These are phyloP conservation scores for Saururus chinensis DNA, from an alignment of 164 flowering plant species.

Conservation along the genomic window DNA sequence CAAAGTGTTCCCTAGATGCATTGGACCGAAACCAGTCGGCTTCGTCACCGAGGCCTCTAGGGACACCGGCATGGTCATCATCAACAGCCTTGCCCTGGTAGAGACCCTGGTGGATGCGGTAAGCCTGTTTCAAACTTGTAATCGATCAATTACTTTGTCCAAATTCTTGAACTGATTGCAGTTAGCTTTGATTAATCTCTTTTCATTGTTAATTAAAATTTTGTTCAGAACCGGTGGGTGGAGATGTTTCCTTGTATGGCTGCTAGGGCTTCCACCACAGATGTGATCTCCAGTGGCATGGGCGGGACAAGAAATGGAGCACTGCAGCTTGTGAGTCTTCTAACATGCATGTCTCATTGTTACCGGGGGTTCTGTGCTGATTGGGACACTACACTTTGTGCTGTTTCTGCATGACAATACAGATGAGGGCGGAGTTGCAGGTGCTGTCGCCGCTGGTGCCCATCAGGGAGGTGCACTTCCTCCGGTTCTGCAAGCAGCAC, in stretches of 20 bases:
- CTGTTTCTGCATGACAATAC: slow-evolving; percentile 1
- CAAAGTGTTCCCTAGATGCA: slow-evolving; percentile 50
- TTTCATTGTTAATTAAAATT: not conserved
- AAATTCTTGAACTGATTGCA: too few species aligned
- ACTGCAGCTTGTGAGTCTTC: slow-evolving; percentile 57
- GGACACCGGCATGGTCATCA: slow-evolving; percentile 74
- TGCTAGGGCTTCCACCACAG: slow-evolving; percentile 64
- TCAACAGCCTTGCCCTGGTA: slow-evolving; percentile 83
- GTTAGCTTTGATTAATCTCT: too few species aligned
- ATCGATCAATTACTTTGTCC: not conserved
- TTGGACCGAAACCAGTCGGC: slow-evolving; percentile 72
- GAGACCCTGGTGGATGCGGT: slow-evolving; percentile 92
- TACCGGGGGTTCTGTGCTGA: too few species aligned
- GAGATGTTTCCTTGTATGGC: slow-evolving; percentile 92
- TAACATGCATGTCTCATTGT: too few species aligned
- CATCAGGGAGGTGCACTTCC: slow-evolving; percentile 66
- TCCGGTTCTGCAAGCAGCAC: slow-evolving; percentile 94
- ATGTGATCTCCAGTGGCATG: slow-evolving; percentile 72
- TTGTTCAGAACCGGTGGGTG: slow-evolving; percentile 69
- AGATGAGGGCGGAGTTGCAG: slow-evolving; percentile 96
- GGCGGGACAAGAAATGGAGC: slow-evolving; percentile 89
- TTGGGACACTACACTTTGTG: too few species aligned
- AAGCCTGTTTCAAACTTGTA: slow-evolving; percentile 8
- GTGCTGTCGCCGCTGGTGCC: slow-evolving; percentile 93
- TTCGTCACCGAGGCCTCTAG: slow-evolving; percentile 74